Percentiles rank a stretch among this genome's conserved stretches.
These are phyloP conservation scores for Theobroma grandiflorum DNA, from an alignment of 441 rosid species.

Conservation along the genomic window DNA sequence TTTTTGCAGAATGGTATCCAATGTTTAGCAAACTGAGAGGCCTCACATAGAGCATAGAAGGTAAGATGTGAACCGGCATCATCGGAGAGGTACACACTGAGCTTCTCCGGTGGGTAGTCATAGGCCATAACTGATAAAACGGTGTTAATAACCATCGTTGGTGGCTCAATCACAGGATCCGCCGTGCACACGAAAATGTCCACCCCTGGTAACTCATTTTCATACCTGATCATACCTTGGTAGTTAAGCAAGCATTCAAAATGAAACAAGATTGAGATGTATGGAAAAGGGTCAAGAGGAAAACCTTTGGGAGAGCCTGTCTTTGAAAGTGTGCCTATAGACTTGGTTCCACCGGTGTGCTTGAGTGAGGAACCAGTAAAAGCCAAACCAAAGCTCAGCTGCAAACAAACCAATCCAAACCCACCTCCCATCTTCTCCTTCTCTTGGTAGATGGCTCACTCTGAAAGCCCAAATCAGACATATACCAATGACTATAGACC, in stretches of 20 bases:
- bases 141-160: constrained; percentile 70
- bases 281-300: background rate
- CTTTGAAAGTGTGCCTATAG: constrained; percentile 37
- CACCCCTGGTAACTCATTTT: constrained; percentile 55
- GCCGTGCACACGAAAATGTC: constrained; percentile 90
- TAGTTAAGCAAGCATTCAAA: background rate
- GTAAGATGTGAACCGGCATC: constrained; percentile 73
- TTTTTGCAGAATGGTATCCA: constrained; percentile 73
- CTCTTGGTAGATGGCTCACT: background rate
- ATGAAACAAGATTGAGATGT: background rate
- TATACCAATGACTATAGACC: constrained; percentile 10
- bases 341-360: constrained; percentile 40
- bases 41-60: constrained; percentile 69
- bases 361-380: constrained; percentile 39
- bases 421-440: constrained; percentile 23
- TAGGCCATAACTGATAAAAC: constrained; percentile 68
- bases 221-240: constrained; percentile 34
- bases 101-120: constrained; percentile 69
- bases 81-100: constrained; percentile 71
- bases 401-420: constrained; percentile 29
- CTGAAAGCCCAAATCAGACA: constrained; percentile 27
- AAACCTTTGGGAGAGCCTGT: constrained; percentile 42
- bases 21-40: constrained; percentile 55
- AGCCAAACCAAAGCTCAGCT: constrained; percentile 34
- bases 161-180: constrained; percentile 74